Evolutionary conservation across 108 stramenopile species (phyloP).

Genomic region (Aurantiochytrium sp.): DNA sequence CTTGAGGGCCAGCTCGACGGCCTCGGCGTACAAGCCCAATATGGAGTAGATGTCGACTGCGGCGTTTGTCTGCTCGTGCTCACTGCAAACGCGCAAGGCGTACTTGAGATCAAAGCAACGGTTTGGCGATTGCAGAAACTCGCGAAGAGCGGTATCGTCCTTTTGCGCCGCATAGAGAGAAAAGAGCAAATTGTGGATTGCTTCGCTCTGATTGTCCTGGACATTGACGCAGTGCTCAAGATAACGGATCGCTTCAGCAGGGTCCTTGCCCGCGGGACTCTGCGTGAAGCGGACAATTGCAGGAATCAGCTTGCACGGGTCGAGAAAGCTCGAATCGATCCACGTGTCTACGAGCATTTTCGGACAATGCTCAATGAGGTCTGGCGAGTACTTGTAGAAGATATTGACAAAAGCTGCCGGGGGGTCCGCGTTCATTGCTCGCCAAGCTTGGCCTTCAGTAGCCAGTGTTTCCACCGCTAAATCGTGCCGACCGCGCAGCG

Average conservation of each 20-base stretch:
- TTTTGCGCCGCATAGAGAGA: neutral
- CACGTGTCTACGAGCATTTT: neutral
- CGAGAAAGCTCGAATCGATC: neutral
- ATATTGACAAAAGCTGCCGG: neutral
- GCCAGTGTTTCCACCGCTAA: neutral
- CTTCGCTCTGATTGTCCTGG: neutral
- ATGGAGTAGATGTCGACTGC: neutral
- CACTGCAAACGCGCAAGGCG: neutral
- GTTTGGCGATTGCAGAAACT: neutral
- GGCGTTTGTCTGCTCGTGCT: neutral
- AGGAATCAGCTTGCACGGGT: conserved; percentile 16
- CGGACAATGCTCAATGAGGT: neutral
- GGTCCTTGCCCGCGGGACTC: neutral
- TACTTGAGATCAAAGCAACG: conserved; percentile 1
- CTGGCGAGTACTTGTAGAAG: conserved; percentile 2
- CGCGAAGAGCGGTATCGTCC: neutral
- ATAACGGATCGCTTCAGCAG: neutral
- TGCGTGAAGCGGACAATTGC: neutral
- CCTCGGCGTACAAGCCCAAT: neutral
- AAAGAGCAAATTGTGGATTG: neutral
- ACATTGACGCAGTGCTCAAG: neutral
- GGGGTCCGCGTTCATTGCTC: neutral
- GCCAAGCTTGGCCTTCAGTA: neutral
- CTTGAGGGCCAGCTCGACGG: neutral
- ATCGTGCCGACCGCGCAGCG: neutral